Evolutionary conservation across 1,284 basidiomycete species (phyloP).

Genomic region (Ustilago loliicola): DNA sequence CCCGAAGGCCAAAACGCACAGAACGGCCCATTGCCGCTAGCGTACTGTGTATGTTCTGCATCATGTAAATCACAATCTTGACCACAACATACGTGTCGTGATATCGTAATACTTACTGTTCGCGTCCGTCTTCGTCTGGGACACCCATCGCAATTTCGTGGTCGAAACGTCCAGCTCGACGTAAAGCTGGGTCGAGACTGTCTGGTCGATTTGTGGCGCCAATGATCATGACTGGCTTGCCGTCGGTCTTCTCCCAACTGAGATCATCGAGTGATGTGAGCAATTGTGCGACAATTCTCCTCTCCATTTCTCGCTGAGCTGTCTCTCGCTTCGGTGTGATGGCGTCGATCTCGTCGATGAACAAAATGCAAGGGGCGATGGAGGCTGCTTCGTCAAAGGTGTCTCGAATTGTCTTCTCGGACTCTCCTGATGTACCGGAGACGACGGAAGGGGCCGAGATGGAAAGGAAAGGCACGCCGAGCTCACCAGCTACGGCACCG

Average conservation of each 20-base stretch:
- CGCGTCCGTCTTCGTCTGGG: slow-evolving; percentile 81
- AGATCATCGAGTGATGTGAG: slow-evolving; percentile 95
- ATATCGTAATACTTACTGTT: slow-evolving; percentile 77
- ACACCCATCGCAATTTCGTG: slow-evolving; percentile 98
- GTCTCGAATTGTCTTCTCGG: slow-evolving; percentile 93
- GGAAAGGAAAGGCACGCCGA: slow-evolving; percentile 89
- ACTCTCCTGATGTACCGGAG: slow-evolving; percentile 97
- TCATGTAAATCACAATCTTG: slow-evolving; percentile 31
- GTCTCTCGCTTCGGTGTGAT: slow-evolving; percentile 98
- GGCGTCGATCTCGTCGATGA: slow-evolving; percentile 91
- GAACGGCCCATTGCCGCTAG: slow-evolving; percentile 56
- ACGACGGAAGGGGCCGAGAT: slow-evolving; percentile 95
- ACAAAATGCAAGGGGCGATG: slow-evolving; percentile 68
- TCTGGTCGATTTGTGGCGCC: slow-evolving; percentile 97
- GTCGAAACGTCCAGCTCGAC: slow-evolving; percentile 93
- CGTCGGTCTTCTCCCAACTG: slow-evolving; percentile 82
- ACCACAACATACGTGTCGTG: not conserved
- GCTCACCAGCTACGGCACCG: slow-evolving; percentile 80
- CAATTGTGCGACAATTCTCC: slow-evolving; percentile 95
- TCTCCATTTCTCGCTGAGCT: slow-evolving; percentile 91
- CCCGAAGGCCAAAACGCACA: slow-evolving; percentile 55
- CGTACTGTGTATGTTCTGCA: slow-evolving; percentile 50
- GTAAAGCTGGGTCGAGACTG: slow-evolving; percentile 89
- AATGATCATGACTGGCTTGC: slow-evolving; percentile 86
- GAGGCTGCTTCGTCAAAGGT: slow-evolving; percentile 80